Base-by-base conservation (phyloP, 176 grass and related monocot species). In the Chrysopogon serrulatus region DNA sequence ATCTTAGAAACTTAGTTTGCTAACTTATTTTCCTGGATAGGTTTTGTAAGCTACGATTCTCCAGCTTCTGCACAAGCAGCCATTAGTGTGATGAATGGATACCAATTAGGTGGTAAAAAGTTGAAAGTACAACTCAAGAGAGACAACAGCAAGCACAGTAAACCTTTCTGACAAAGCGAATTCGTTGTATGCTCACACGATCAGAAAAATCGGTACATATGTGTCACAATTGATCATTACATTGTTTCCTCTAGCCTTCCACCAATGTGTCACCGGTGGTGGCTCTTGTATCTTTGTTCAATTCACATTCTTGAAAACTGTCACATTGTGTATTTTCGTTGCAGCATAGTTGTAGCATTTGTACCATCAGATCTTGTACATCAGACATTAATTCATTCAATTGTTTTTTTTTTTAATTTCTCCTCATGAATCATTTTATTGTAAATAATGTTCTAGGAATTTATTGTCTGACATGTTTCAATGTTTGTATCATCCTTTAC, bases 91-190 rank as follows among this genome's bases (percentile, higher is more conserved):
- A 97, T 97, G 92, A 94, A 97, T 83, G 95, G 95, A 54, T 92
- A 44, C 61, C 92, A 94, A 80, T 89, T 97, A 91, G 88, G 91
- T 44, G 89, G 93, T 87, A 99, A 99, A 88, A 99, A 99, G 64
- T 86, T 99, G 87, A 99, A 99, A 91, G 96, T 99, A 90, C 96
- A 99, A 70, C 96, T 96, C 69, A 99, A 99, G 88, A 94, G 93
- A 91, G 93, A 96, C 83, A 94, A 97, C 92, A 99, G 37, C 79
- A 83, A 92, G 87, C 90, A 94, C 76, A 94, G 82, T 82, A 94
- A 96, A 90, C 89, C 86, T 86, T 92, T 85, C 82, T 90, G 83
- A 92, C 74, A 79, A 68, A 35, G 33, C 10, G 18, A 68, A 48
- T 78, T 73, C 2, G 1, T 79, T 54, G 72, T 72, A 73, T 49